Evolutionary conservation across 2,329 filamentous ascomycete genomes (phyloP).

Genomic region (Rachicladosporium sp.): DNA sequence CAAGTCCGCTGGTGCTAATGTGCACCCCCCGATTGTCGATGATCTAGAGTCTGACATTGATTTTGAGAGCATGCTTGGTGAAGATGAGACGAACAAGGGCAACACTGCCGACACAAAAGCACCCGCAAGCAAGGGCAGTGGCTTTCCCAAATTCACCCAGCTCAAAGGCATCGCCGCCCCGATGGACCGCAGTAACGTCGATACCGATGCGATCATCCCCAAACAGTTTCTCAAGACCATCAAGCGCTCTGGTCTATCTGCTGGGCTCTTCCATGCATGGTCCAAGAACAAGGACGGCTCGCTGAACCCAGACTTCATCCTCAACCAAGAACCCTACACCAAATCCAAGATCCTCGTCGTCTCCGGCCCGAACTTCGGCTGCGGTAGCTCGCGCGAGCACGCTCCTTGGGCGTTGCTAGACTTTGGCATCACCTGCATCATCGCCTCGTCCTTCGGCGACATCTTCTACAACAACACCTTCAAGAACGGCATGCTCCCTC

Average conservation of each 20-base stretch:
- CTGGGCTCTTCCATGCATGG: slow-evolving; percentile 74
- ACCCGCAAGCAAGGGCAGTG: slow-evolving; percentile 36
- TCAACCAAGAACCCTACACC: slow-evolving; percentile 83
- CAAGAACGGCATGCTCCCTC: slow-evolving; percentile 97
- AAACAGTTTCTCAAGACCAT: slow-evolving; percentile 99
- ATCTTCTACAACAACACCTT: slow-evolving; percentile 99
- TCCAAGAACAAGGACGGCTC: slow-evolving; percentile 58
- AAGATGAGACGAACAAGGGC: slow-evolving; percentile 54
- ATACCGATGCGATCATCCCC: slow-evolving; percentile 98
- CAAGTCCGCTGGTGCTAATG: slow-evolving; percentile 42
- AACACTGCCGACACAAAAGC: slow-evolving; percentile 45
- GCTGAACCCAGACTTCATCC: slow-evolving; percentile 70
- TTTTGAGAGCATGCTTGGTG: slow-evolving; percentile 51
- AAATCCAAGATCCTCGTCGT: slow-evolving; percentile 79
- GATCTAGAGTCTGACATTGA: slow-evolving; percentile 50
- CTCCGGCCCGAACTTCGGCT: slow-evolving; percentile 90
- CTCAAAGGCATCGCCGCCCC: slow-evolving; percentile 82
- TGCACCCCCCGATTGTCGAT: slow-evolving; percentile 44
- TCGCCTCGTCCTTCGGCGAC: slow-evolving; percentile 76
- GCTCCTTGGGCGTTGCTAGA: slow-evolving; percentile 94
- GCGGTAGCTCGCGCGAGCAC: slow-evolving; percentile 84
- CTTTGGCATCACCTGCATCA: slow-evolving; percentile 89
- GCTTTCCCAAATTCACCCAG: slow-evolving; percentile 71
- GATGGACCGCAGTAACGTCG: slow-evolving; percentile 77
- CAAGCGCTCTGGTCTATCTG: slow-evolving; percentile 87